phyloP scores from a whole-genome alignment of 306 rosid species.

The Acacia confusa region DNA sequence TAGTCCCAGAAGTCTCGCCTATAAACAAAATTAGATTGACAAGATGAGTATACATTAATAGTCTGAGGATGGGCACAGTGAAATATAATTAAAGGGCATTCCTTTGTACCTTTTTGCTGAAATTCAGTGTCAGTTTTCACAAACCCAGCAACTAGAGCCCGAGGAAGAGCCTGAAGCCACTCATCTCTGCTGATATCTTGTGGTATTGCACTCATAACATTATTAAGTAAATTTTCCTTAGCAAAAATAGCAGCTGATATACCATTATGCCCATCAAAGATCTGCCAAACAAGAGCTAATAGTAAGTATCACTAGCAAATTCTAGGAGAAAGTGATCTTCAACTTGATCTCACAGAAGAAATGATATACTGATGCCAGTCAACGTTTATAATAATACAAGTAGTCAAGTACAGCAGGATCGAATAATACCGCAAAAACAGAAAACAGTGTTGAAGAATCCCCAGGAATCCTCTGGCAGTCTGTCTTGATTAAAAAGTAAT shows the following conservation, averaged over 20 bases:
- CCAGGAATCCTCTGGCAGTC: constrained; percentile 82
- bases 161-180: constrained; percentile 97
- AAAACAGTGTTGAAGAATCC: constrained; percentile 71
- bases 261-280: constrained; percentile 98
- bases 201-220: constrained; percentile 91
- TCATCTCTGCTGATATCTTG: constrained; percentile 86
- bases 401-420: constrained; percentile 12
- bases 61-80: background rate
- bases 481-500: constrained; percentile 79
- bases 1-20: constrained; percentile 99
- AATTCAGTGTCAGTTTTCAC: constrained; percentile 98
- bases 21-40: constrained; percentile 30
- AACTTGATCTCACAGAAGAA: constrained; percentile 34
- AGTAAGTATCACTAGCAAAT: constrained; percentile 40
- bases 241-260: constrained; percentile 93
- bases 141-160: constrained; percentile 94
- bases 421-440: constrained; percentile 85
- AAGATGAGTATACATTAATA: constrained; percentile 23
- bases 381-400: background rate
- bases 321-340: constrained; percentile 31
- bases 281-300: constrained; percentile 59
- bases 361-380: constrained; percentile 10
- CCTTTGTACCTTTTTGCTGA: constrained; percentile 76
- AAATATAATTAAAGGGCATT: constrained; percentile 3
- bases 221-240: constrained; percentile 73